Evolutionary conservation across 495 filamentous ascomycete genomes (phyloP), one percentile per base, ranked within the genome.

Genomic region (Penicillium dipodomyicola): DNA sequence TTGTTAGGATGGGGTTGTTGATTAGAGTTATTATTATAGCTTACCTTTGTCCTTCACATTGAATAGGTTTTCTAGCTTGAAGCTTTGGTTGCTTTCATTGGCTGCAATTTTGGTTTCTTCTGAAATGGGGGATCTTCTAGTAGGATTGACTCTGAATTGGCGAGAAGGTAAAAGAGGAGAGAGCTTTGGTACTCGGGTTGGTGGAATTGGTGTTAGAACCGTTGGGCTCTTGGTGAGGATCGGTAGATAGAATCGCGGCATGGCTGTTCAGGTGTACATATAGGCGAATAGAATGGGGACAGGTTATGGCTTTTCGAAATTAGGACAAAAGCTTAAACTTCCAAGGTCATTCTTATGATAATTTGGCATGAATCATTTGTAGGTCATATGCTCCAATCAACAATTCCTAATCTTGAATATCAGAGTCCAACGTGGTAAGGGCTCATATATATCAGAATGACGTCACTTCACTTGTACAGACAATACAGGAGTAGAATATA

Each of bases 1-100:
- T 40, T 37, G 32, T 56, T 54, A 54, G 4, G n/a, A 11, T 23
- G 8, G n/a, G 11, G 20, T 47, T 47, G n/a, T 37, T 8, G 17
- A 30, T 29, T 45, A 27, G 20, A 22, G 12, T 48, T 11, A 35
- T 3, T 25, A 14, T 46, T 8, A 11, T 32, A 19, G 10, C 44
- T 23, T 55, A 71, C 68, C 76, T 64, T 77, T 80, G 57, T 65
- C 71, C 61, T 81, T 81, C 49, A 85, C 80, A 67, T 80, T 78
- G 71, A 84, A 84, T 1, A 85, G 60, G 4, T 80, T 70, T 17
- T 65, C 57, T 20, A 84, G 66, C 59, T 78, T 65, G 60, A 84
- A 75, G 42, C 77, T 70, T 29, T 67, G 58, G 63, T 84, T 84
- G 61, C 77, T 82, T 20, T 57, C 7, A 15, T 67, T 25, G 12